Conservation (phyloP, 495 filamentous ascomycete genomes). For the Chaetomium cochliodes region DNA sequence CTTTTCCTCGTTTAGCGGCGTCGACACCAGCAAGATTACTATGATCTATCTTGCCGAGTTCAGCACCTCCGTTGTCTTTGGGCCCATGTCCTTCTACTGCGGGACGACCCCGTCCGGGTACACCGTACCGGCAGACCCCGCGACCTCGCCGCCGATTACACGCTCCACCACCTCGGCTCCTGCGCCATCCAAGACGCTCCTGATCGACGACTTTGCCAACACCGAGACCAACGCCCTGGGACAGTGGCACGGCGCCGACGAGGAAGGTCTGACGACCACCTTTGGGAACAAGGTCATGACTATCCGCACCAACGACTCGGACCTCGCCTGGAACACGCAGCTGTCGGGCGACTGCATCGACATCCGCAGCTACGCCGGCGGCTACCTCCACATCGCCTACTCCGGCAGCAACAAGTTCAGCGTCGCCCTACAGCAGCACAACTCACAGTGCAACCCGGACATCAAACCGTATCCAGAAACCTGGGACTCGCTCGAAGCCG, state of each 20-base stretch:
- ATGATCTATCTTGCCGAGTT: slow-evolving; percentile 51
- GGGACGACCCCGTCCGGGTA: slow-evolving; percentile 53
- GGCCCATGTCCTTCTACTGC: slow-evolving; percentile 62
- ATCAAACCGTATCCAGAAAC: slow-evolving; percentile 69
- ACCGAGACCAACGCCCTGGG: slow-evolving; percentile 59
- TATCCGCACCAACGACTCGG: slow-evolving; percentile 63
- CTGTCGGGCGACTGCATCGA: slow-evolving; percentile 60
- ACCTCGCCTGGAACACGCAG: slow-evolving; percentile 69
- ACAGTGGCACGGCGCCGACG: slow-evolving; percentile 70
- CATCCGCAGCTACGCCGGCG: slow-evolving; percentile 54
- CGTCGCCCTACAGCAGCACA: slow-evolving; percentile 71
- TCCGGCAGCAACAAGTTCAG: slow-evolving; percentile 65
- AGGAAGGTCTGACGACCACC: slow-evolving; percentile 52
- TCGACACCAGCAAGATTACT: slow-evolving; percentile 54
- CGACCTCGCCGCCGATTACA: slow-evolving; percentile 18
- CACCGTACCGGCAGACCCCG: slow-evolving; percentile 41
- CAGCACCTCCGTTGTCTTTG: slow-evolving; percentile 50
- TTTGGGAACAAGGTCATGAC: slow-evolving; percentile 53
- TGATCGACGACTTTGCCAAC: slow-evolving; percentile 66
- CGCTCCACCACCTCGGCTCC: slow-evolving; percentile 50
- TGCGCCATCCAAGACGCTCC: slow-evolving; percentile 50
- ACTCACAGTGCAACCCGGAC: slow-evolving; percentile 56
- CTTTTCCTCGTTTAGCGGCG: slow-evolving; percentile 50
- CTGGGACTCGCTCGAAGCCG: slow-evolving; percentile 70
- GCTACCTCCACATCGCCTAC: slow-evolving; percentile 71